These are phyloP conservation scores for Pseudomassariella vexata DNA, from an alignment of 2,329 filamentous ascomycete species.

Conservation along the genomic window DNA sequence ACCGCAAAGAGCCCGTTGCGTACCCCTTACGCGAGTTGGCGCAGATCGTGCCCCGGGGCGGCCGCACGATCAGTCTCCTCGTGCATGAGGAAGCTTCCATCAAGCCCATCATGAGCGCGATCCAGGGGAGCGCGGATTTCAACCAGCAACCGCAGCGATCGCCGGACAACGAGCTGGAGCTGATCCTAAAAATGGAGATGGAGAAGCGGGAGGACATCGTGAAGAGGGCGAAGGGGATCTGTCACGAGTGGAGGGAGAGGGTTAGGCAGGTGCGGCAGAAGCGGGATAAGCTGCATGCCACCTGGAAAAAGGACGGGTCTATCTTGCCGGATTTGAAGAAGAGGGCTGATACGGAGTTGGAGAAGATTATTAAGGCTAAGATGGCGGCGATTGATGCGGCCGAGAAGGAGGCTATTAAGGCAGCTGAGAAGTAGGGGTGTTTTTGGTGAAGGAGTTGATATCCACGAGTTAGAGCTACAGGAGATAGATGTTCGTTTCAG, in stretches of 20 bases:
- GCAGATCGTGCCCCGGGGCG: slow-evolving; percentile 43
- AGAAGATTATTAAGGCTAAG: slow-evolving; percentile 36
- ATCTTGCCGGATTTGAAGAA: slow-evolving; percentile 37
- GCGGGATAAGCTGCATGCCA: slow-evolving; percentile 42
- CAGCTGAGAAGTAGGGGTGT: slow-evolving; percentile 21
- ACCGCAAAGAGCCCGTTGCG: slow-evolving; percentile 20
- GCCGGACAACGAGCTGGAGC: slow-evolving; percentile 54
- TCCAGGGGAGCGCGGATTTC: slow-evolving; percentile 46
- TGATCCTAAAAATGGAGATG: slow-evolving; percentile 47
- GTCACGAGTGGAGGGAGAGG: slow-evolving; percentile 45
- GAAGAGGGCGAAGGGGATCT: slow-evolving; percentile 36
- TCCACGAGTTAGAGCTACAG: too few species aligned
- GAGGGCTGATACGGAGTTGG: slow-evolving; percentile 38
- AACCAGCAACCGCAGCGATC: slow-evolving; percentile 56
- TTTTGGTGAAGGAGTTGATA: not conserved
- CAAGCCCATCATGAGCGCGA: slow-evolving; percentile 50
- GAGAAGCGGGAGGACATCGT: slow-evolving; percentile 43
- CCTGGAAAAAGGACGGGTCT: slow-evolving; percentile 38
- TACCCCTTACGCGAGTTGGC: slow-evolving; percentile 52
- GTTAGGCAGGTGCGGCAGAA: slow-evolving; percentile 41
- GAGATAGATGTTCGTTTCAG: too few species aligned
- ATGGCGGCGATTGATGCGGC: slow-evolving; percentile 42
- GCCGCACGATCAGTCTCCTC: slow-evolving; percentile 29
- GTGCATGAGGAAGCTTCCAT: slow-evolving; percentile 36
- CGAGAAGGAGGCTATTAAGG: slow-evolving; percentile 43